These are phyloP conservation scores for Helminthosporium solani DNA, from an alignment of 2,329 filamentous ascomycete genomes.

Conservation along the genomic window DNA sequence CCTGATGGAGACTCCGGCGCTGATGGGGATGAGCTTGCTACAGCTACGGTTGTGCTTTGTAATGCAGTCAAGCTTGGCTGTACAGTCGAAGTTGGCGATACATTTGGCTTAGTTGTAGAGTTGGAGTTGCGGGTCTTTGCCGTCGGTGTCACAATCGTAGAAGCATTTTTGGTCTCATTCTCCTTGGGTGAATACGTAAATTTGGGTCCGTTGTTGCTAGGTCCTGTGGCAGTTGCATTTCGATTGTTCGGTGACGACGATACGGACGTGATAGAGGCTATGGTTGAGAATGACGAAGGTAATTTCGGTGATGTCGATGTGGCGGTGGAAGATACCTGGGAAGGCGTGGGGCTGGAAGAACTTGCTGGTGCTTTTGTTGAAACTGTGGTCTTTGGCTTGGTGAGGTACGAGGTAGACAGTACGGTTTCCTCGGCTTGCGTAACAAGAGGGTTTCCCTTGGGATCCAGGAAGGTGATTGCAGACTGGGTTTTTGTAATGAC, in stretches of 20 bases:
- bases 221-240: constrained; percentile 12
- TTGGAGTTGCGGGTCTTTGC: not conserved
- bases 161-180: constrained; percentile 10
- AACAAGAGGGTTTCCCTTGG: constrained; percentile 32
- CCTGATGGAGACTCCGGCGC: not conserved
- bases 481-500: constrained; percentile 28
- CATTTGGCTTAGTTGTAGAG: not conserved
- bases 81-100: not conserved
- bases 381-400: constrained; percentile 18
- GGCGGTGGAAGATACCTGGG: constrained; percentile 8
- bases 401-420: constrained; percentile 35
- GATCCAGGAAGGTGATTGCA: constrained; percentile 36
- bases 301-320: not conserved
- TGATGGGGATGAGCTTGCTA: not conserved
- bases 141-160: not conserved
- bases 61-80: not conserved
- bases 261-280: constrained; percentile 9
- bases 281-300: not conserved
- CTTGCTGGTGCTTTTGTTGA: constrained; percentile 14
- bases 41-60: not conserved
- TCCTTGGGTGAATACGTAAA: constrained; percentile 30
- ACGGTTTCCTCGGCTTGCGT: constrained; percentile 31
- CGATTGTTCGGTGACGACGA: constrained; percentile 14
- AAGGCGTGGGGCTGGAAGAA: constrained; percentile 13
- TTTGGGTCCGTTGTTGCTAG: constrained; percentile 17